Base-by-base conservation (phyloP, 1,139 yeast species). In the Nematodospora anomalae region DNA sequence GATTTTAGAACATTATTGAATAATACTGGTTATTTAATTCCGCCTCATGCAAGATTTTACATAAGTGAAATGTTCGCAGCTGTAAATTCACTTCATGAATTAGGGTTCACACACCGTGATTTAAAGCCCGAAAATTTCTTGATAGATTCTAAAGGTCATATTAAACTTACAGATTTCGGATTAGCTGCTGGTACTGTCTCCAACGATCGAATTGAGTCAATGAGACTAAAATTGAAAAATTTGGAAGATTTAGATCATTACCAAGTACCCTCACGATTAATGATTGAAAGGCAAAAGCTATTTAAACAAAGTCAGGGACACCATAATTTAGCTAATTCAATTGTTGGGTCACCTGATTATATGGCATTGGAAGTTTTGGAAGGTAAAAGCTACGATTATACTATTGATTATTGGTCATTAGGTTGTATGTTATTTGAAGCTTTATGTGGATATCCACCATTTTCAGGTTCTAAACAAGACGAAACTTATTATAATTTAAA, bases 351-450 rank as follows among this genome's bases (percentile, higher is more conserved):
- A 5, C 99, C 99, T 1, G 99, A 94, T 59, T 94, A 94, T 59
- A 94, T 94, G 99, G 98, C 99, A 1, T 73, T 94, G 38, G 99
- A 94, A 60, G 97, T 94, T 5, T 77, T 94, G 44, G 95, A 88
- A 60, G 98, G 98, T 7, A 84, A 84, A 52, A 83, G 83, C 43
- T 94, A 94, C 59, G 96, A 94, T 57, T 90, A 83, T 57, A 90
- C 98, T 13, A 95, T 94, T 44, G 99, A 94, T 67, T 94, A 94
- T 61, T 94, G 99, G 99, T 90, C 97, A 0, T 72, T 94, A 38
- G 99, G 98, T 2, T 94, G 98, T 60, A 89, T 94, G 40, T 62
- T 90, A 37, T 94, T 92, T 65, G 99, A 94, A 60, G 83, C 92
- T 53, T 62, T 89, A 35, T 86, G 86, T 57, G 98, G 98, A 0